Conservation (phyloP, 2,329 filamentous ascomycete genomes). For the Penicillium nordicum region DNA sequence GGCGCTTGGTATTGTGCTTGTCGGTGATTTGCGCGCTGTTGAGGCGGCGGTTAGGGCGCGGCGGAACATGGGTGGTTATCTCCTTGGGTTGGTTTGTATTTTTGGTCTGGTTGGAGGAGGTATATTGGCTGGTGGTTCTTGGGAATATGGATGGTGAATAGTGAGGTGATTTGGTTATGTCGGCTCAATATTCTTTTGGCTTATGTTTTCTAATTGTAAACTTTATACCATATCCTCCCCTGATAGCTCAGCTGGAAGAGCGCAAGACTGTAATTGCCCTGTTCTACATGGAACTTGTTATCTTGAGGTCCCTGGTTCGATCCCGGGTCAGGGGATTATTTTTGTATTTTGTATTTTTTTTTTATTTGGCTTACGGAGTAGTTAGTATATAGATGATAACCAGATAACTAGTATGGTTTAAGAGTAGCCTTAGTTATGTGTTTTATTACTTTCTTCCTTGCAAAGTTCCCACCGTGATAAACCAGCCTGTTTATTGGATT, state of each 20-base stretch:
- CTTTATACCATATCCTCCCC: not conserved
- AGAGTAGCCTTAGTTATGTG: no score
- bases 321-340: constrained; percentile 1
- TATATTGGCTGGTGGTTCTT: not conserved
- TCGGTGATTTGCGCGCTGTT: constrained; percentile 8
- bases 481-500: no score
- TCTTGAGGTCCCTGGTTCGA: constrained; percentile 7
- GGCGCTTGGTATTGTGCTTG: constrained; percentile 5
- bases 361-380: no score
- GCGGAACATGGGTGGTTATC: constrained; percentile 11
- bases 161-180: not conserved
- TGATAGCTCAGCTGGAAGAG: constrained; percentile 8
- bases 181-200: rapidly evolving
- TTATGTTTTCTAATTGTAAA: rapidly evolving
- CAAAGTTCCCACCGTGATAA: no score
- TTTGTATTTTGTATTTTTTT: not conserved
- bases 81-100: not conserved
- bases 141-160: not conserved
- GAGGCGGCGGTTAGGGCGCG: constrained; percentile 13
- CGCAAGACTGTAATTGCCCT: constrained; percentile 3
- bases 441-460: no score
- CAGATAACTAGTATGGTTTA: no score
- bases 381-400: no score
- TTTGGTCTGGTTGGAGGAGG: not conserved
- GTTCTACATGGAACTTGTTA: not conserved